Evolutionary conservation across 192 early-diverging fungal species (phyloP).

Genomic region (Piromyces finnis): DNA sequence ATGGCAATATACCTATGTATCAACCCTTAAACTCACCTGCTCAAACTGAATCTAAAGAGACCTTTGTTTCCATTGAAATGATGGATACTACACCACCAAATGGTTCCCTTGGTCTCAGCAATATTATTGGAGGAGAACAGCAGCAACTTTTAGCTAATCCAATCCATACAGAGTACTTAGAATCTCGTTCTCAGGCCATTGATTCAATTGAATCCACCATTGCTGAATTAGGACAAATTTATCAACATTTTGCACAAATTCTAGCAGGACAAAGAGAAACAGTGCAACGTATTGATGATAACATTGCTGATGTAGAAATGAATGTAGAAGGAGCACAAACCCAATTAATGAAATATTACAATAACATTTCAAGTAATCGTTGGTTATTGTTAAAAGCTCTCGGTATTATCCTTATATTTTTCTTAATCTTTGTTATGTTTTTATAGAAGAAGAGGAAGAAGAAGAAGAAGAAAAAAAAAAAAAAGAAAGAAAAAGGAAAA

Average conservation of each 20-base stretch:
- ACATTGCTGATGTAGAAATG: conserved; percentile 76
- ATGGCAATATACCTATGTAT: no score
- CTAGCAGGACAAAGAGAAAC: conserved; percentile 72
- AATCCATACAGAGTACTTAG: conserved; percentile 13
- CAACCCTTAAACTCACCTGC: no score
- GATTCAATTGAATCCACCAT: conserved; percentile 94
- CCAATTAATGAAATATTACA: conserved; percentile 81
- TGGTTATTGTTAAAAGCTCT: conserved; percentile 93
- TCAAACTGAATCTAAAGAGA: no score
- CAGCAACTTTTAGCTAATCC: no score
- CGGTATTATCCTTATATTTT: conserved; percentile 74
- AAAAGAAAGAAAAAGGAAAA: no score
- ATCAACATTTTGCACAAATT: conserved; percentile 69
- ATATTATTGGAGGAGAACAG: no score
- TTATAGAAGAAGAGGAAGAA: no score
- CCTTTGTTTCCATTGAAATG: no score
- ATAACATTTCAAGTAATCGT: conserved; percentile 79
- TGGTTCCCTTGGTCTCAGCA: no score
- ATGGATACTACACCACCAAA: no score
- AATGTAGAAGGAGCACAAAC: conserved; percentile 80
- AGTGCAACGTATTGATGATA: conserved; percentile 83
- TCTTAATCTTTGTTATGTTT: conserved; percentile 48
- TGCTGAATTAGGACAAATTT: conserved; percentile 81
- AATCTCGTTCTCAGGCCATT: conserved; percentile 76
- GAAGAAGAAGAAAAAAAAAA: no score